Evolutionary conservation across 352 stramenopile genomes (phyloP).

Genomic region (Detonula confervacea): DNA sequence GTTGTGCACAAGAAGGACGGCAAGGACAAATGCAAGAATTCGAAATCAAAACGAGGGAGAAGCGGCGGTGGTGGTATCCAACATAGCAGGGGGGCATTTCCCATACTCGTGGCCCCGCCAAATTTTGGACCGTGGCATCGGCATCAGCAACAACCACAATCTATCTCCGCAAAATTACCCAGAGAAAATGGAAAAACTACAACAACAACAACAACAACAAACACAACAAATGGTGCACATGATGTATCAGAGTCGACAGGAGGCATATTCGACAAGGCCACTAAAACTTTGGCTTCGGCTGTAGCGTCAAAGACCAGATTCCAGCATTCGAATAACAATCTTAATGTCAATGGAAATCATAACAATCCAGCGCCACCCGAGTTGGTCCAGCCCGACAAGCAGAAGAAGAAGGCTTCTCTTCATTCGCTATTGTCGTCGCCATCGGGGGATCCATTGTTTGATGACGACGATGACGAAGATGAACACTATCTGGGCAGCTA

Average conservation of each 20-base stretch:
- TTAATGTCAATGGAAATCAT: neutral
- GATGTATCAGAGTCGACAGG: neutral
- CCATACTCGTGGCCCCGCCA: conserved; percentile 37
- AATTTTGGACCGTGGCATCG: conserved; percentile 37
- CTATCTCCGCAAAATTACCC: neutral
- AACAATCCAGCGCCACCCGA: neutral
- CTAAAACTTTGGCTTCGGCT: conserved; percentile 6
- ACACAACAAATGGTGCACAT: neutral
- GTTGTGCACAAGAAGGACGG: neutral
- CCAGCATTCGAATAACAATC: neutral
- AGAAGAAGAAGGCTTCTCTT: conserved; percentile 13
- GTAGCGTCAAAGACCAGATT: conserved; percentile 4
- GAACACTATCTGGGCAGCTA: neutral
- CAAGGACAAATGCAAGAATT: neutral
- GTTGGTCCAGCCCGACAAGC: conserved; percentile 2
- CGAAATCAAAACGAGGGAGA: too few species aligned
- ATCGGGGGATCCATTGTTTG: conserved; percentile 34
- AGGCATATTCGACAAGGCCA: conserved; percentile 7
- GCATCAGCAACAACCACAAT: neutral
- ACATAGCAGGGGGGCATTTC: conserved; percentile 7
- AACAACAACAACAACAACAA: too few species aligned
- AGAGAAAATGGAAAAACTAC: too few species aligned
- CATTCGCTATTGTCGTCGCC: conserved; percentile 30
- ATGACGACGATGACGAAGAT: conserved; percentile 34
- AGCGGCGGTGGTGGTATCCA: too few species aligned